phyloP scores from a whole-genome alignment of 2,329 filamentous ascomycete species.

The Magnaporthales sp. region DNA sequence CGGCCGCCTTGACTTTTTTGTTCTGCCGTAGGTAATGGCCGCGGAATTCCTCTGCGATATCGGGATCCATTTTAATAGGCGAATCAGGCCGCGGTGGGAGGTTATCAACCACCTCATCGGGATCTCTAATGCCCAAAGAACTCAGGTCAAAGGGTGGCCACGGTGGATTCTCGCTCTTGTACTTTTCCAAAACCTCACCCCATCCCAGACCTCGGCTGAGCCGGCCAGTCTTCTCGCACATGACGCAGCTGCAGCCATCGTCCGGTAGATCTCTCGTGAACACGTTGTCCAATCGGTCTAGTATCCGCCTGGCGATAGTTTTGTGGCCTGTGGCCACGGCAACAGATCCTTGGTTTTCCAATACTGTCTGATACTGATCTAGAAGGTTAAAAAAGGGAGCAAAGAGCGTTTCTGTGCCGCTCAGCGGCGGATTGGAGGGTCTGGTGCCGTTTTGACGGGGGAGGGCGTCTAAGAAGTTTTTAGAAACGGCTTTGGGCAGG shows the following conservation, averaged over 20 bases:
- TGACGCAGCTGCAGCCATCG: constrained; percentile 76
- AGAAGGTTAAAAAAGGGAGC: constrained; percentile 74
- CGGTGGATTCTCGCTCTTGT: constrained; percentile 77
- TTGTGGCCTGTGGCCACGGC: constrained; percentile 93
- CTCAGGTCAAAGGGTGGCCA: constrained; percentile 85
- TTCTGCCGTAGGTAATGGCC: constrained; percentile 89
- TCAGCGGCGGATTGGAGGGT: constrained; percentile 54
- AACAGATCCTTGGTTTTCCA: constrained; percentile 76
- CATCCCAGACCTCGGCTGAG: constrained; percentile 73
- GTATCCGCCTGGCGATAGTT: constrained; percentile 80
- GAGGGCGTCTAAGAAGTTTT: constrained; percentile 59
- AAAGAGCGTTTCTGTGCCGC: constrained; percentile 67
- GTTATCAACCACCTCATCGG: constrained; percentile 42
- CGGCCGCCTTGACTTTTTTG: constrained; percentile 83
- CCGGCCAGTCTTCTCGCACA: constrained; percentile 60
- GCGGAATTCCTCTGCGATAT: constrained; percentile 87
- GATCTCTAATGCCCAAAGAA: constrained; percentile 50
- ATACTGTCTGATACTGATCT: constrained; percentile 76
- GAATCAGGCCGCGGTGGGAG: constrained; percentile 47
- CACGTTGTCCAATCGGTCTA: constrained; percentile 87
- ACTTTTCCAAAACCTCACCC: constrained; percentile 91
- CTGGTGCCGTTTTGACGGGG: constrained; percentile 48
- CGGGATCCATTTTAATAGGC: constrained; percentile 73
- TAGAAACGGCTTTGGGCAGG: constrained; percentile 61
- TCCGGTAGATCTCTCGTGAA: constrained; percentile 87